Evolutionary conservation across 2,329 filamentous ascomycete genomes (phyloP).

Genomic region (Colletotrichum somersetense): DNA sequence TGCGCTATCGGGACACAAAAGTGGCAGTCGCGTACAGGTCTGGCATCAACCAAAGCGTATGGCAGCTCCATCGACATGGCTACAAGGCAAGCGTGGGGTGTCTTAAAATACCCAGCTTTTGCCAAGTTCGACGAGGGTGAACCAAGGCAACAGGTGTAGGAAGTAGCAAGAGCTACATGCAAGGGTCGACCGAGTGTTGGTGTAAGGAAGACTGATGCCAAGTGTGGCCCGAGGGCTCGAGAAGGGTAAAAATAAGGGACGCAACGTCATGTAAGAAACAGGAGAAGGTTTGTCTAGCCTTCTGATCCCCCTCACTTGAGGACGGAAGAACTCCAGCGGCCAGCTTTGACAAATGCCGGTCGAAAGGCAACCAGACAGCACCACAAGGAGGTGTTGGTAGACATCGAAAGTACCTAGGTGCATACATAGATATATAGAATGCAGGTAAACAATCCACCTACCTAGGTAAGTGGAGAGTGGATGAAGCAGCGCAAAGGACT

Average conservation of each 20-base stretch:
- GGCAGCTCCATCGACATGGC: neutral
- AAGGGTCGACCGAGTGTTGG: neutral
- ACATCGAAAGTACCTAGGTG: neutral
- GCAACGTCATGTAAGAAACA: neutral
- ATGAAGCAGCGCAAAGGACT: neutral
- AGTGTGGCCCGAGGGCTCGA: neutral
- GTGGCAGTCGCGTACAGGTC: slow-evolving; percentile 12
- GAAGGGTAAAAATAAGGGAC: neutral
- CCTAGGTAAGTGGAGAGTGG: neutral
- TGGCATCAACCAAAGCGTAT: slow-evolving; percentile 14
- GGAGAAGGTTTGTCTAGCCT: neutral
- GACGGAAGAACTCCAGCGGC: neutral
- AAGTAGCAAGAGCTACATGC: neutral
- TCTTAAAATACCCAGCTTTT: slow-evolving; percentile 3
- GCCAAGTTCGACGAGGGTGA: neutral
- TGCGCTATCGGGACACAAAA: neutral
- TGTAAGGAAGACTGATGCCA: neutral
- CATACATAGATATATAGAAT: neutral
- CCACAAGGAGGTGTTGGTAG: neutral
- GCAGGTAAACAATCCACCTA: neutral
- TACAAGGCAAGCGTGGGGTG: neutral
- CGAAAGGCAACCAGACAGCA: neutral
- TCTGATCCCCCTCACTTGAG: neutral
- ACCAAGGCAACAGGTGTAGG: too few relatives aligned
- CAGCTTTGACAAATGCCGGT: neutral